These are phyloP conservation scores for Microascus cirrosus DNA, from an alignment of 2,329 filamentous ascomycete species.

Conservation along the genomic window DNA sequence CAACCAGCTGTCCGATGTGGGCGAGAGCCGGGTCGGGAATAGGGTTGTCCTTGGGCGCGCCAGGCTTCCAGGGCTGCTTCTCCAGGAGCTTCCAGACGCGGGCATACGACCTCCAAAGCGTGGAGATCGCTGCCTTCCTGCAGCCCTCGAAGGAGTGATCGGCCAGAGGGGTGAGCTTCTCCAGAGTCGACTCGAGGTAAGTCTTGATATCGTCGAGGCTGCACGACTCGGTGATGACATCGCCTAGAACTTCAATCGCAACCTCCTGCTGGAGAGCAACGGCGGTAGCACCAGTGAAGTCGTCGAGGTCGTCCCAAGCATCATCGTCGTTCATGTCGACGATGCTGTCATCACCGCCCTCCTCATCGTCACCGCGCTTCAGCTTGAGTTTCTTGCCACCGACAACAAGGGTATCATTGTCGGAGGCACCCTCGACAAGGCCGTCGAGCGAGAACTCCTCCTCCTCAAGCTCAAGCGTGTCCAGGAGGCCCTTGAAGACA, in stretches of 20 bases:
- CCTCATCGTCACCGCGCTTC: constrained; percentile 30
- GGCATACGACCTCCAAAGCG: constrained; percentile 86
- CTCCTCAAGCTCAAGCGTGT: constrained; percentile 78
- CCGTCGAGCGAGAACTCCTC: constrained; percentile 76
- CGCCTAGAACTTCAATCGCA: constrained; percentile 86
- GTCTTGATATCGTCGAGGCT: constrained; percentile 60
- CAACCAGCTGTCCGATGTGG: constrained; percentile 77
- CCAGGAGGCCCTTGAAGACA: constrained; percentile 69
- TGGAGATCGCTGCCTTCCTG: constrained; percentile 82
- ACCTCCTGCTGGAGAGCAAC: constrained; percentile 96
- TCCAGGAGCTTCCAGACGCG: constrained; percentile 84
- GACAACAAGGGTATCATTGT: constrained; percentile 67
- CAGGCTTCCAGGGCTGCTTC: constrained; percentile 34
- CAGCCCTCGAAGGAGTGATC: constrained; percentile 91
- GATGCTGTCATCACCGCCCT: constrained; percentile 41
- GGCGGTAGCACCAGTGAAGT: constrained; percentile 73
- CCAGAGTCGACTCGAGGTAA: constrained; percentile 82
- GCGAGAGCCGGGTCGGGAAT: constrained; percentile 4
- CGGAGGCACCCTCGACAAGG: constrained; percentile 30
- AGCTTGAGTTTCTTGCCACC: constrained; percentile 81
- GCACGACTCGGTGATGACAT: constrained; percentile 81
- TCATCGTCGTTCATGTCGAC: constrained; percentile 58
- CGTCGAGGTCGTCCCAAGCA: constrained; percentile 75
- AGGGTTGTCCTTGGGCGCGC: constrained; percentile 65
- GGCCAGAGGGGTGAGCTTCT: constrained; percentile 66